Conservation (phyloP, 225 moss, liverwort and hornwort species). For the Physcomitrium patens region DNA sequence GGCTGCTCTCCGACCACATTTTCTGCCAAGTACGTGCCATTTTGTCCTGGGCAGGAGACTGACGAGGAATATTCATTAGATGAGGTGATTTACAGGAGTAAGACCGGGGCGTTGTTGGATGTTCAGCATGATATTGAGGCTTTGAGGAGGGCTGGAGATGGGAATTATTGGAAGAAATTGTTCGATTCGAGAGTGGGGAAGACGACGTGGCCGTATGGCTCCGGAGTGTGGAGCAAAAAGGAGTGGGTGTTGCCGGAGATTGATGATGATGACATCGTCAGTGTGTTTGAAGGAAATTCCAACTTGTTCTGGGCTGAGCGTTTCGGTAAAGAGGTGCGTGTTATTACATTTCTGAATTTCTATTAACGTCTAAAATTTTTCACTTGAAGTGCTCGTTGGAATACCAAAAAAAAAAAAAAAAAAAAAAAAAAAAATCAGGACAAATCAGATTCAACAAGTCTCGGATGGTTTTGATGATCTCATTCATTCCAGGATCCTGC, state of each 20-base stretch:
- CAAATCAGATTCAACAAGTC: too few species aligned
- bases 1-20: conserved; percentile 24
- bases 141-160: conserved; percentile 20
- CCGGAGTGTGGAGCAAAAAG: conserved; percentile 35
- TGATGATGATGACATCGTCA: conserved; percentile 31
- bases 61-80: conserved; percentile 33
- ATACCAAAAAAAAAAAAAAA: too few species aligned
- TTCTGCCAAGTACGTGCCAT: conserved; percentile 34
- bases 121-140: conserved; percentile 35
- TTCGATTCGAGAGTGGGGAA: conserved; percentile 32
- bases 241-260: conserved; percentile 36
- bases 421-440: too few species aligned
- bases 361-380: neutral
- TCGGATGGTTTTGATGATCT: neutral
- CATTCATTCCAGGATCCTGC: neutral
- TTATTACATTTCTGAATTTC: neutral
- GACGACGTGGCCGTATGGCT: conserved; percentile 34
- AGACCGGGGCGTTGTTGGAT: conserved; percentile 18
- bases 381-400: neutral
- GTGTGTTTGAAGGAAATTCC: conserved; percentile 33
- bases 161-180: conserved; percentile 25
- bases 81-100: conserved; percentile 33
- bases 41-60: conserved; percentile 19
- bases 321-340: conserved; percentile 25
- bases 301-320: conserved; percentile 37